Evolutionary conservation across 768 basidiomycete genomes (phyloP), one percentile per base, ranked within the genome.

Genomic region (Trametes elegans): DNA sequence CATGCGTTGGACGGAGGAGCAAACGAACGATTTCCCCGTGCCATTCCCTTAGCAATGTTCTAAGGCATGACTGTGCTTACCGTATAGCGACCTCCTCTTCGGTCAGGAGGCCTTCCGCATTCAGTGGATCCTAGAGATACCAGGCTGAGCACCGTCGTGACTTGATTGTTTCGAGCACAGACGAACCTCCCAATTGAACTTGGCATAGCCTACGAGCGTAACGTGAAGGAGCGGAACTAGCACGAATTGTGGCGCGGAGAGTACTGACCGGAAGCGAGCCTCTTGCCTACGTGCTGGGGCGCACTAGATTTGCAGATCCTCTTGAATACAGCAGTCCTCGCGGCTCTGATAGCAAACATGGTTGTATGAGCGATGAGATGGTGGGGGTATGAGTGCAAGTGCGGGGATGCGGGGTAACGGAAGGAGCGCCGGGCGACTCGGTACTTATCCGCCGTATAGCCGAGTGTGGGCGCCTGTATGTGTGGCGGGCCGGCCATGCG

Each of bases 71-170:
- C 26, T 7, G 16, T 2, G 53, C 77, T 39, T 56, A 93, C 94
- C 93, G 82, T 62, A 97, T 88, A 13, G 90, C 88, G 60, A 82
- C 78, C 72, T 98, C 96, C 32, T 97, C 96, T 47, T 93, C 93
- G 0, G 90, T 90, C 58, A 98, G 73, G 35, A 90, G 77, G 0
- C 83, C 82, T 56, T 93, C 88, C 26, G 93, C 64, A 63, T 82
- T 82, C 60, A 98, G 73, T 0, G 94, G 90, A 67, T 98, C 95
- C 91, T 94, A 53, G 1, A 13, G 5, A 5, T 7, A 11, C n/a
- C n/a, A n/a, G n/a, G 16, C n/a, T 31, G 24, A 53, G 18, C n/a
- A n/a, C n/a, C n/a, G n/a, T n/a, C 42, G 21, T 19, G 26, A 14
- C 11, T 10, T 34, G n/a, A n/a, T 10, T 21, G 16, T 14, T 40